Percentiles rank a stretch among this genome's conserved stretches.
Conservation (phyloP, 306 rosid species). For the Cicer cuneatum region DNA sequence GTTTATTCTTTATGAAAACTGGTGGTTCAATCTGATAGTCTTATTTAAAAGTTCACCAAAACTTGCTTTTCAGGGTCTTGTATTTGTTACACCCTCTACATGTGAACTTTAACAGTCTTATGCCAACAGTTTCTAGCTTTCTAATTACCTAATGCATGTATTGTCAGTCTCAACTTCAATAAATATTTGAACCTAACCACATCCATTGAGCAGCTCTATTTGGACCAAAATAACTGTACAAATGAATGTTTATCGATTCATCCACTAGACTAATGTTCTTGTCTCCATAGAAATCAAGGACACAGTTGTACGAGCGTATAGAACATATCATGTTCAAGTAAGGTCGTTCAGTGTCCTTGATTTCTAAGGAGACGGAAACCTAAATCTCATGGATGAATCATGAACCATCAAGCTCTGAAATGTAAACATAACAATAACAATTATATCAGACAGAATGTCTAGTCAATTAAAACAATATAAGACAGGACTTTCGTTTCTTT, state of each 20-base stretch:
- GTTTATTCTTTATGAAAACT: neutral
- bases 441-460: conserved; percentile 4
- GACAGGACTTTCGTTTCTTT: conserved; percentile 29
- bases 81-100: neutral
- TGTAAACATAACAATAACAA: neutral
- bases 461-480: neutral
- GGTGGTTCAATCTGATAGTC: no score
- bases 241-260: neutral
- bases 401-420: neutral
- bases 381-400: no score
- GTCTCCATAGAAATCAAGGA: neutral
- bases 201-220: neutral
- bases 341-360: neutral
- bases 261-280: neutral
- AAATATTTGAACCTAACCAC: conserved; percentile 7
- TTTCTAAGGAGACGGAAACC: no score
- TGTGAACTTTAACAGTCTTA: neutral
- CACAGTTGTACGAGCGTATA: neutral
- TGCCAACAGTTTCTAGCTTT: neutral
- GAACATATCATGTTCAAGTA: neutral
- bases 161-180: neutral
- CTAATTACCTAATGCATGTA: neutral
- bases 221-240: neutral
- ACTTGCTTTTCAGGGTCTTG: neutral
- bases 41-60: neutral